Evolutionary conservation across 2,329 filamentous ascomycete genomes (phyloP), one percentile per base, ranked within the genome.

Genomic region (Phoma sp.): DNA sequence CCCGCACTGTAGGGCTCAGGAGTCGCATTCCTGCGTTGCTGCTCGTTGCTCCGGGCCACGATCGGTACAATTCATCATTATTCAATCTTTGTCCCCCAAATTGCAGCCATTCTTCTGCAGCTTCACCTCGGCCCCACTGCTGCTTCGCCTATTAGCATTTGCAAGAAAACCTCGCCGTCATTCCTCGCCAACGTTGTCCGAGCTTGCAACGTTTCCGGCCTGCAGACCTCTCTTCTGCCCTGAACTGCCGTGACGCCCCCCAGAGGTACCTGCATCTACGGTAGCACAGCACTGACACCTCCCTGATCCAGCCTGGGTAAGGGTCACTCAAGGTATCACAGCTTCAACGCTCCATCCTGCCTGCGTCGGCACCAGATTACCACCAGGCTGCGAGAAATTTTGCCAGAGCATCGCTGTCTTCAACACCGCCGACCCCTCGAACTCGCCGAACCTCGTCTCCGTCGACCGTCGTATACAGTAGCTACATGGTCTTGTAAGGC

Each of bases 181-280:
- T 61, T 64, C 58, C 61, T 61, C 56, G 46, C 61, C 39, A 54
- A 56, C 57, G 29, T 53, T 55, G 46, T 53, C 58, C 43, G 53
- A 53, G 51, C 59, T 61, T 54, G 51, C 48, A 51, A 61, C 62
- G 56, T 42, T 54, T 57, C 53, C 56, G 58, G 59, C 61, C 47
- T 59, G 51, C 60, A 61, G 56, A 37, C 50, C 45, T 61, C 54
- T 48, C 49, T 45, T 49, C 59, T 60, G 50, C 56, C 42, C 37
- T 45, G 56, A 62, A 61, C 67, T 61, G 59, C 56, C 52, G 60
- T 65, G 60, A 62, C 66, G 55, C 62, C 60, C 63, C 57, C 57
- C 59, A 49, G 54, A 56, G 53, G 68, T 72, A 69, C 68, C 64
- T 69, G 69, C 69, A 63, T 71, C 66, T 54, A 61, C 65, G 38